Base-by-base conservation (phyloP, 768 basidiomycete species). In the Porphyrellus cyaneotinctus region DNA sequence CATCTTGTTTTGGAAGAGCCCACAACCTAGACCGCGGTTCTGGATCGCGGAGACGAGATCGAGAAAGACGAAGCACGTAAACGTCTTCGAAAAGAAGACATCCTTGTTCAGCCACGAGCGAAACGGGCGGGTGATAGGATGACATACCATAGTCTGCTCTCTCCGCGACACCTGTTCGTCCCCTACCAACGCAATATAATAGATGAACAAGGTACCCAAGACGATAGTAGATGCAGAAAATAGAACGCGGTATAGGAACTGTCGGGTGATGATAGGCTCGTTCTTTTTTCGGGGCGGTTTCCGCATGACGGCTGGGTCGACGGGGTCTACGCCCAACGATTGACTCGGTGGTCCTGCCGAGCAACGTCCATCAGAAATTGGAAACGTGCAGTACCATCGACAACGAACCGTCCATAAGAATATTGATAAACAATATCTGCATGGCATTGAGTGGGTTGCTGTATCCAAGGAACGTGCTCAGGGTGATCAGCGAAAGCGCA, bases 371-470 rank as follows among this genome's bases (percentile, higher is more conserved):
- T 31, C 8, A 55, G 31, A 14, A 30, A 47, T 30, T 18, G 51
- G 32, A 23, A 36, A 23, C 32, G 18, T 9, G 26, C 2, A 41
- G 18, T 4, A 45, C 47, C 53, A 23, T 20, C 2, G 7, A 31
- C 35, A 17, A 70, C 78, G 31, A 51, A 87, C 93, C 94, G 58
- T 98, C 95, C 95, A 98, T 98, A 43, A 98, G 80, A 66, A 97
- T 97, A 72, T 98, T 97, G 64, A 97, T 97, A 67, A 97, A 98
- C n/a, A 98, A 73, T 62, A 98, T 98, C 69, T 98, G 94, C 94
- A 97, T 97, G 4, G 95, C 87, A 63, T 98, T 98, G 57, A 98
- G 78, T 4, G 95, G 95, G 64, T 95, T 97, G 62, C 84, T 85
- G 31, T 97, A 76, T 14, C 88, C 84, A 61, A 98, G 83, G 68